These are phyloP conservation scores for Pseudoperonospora humuli DNA, from an alignment of 352 stramenopile species.

Conservation along the genomic window DNA sequence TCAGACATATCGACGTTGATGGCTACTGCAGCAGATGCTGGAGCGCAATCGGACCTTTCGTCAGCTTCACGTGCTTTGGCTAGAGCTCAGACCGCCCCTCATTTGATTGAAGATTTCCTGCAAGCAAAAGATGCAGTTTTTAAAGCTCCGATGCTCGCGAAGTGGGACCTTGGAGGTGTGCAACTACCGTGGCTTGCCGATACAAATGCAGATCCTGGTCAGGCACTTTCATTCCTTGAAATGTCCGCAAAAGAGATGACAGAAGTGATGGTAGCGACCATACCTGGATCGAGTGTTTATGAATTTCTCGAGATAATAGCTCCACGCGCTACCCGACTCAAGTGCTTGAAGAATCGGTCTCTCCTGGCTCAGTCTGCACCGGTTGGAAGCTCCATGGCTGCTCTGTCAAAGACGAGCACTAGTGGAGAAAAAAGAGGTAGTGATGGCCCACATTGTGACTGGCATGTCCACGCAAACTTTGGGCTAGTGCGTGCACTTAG, in stretches of 20 bases:
- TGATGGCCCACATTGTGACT: slow-evolving; percentile 30
- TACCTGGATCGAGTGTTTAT: slow-evolving; percentile 28
- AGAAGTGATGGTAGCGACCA: slow-evolving; percentile 39
- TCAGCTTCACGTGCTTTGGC: slow-evolving; percentile 8
- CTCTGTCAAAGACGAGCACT: neutral
- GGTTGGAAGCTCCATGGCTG: slow-evolving; percentile 1
- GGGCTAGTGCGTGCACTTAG: slow-evolving; percentile 44
- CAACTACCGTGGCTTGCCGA: slow-evolving; percentile 42
- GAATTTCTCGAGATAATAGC: slow-evolving; percentile 43
- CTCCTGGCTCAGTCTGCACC: slow-evolving; percentile 11
- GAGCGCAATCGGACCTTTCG: slow-evolving; percentile 3
- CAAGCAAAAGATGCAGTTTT: slow-evolving; percentile 25
- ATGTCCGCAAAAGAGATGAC: slow-evolving; percentile 38
- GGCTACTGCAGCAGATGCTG: slow-evolving; percentile 3
- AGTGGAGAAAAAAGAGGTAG: slow-evolving; percentile 3
- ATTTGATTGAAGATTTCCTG: slow-evolving; percentile 5
- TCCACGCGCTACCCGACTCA: slow-evolving; percentile 25
- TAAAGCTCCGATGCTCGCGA: slow-evolving; percentile 35
- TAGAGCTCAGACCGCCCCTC: slow-evolving; percentile 14
- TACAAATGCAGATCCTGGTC: slow-evolving; percentile 6
- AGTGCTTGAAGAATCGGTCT: slow-evolving; percentile 9
- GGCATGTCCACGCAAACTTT: slow-evolving; percentile 45
- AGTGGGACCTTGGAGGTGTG: slow-evolving; percentile 22
- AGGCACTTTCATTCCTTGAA: slow-evolving; percentile 34
- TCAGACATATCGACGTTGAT: slow-evolving; percentile 53